Percentiles rank a stretch among this genome's conserved stretches.
These are phyloP conservation scores for Ceratobasidium sp. DNA, from an alignment of 1,284 basidiomycete genomes.

Conservation along the genomic window DNA sequence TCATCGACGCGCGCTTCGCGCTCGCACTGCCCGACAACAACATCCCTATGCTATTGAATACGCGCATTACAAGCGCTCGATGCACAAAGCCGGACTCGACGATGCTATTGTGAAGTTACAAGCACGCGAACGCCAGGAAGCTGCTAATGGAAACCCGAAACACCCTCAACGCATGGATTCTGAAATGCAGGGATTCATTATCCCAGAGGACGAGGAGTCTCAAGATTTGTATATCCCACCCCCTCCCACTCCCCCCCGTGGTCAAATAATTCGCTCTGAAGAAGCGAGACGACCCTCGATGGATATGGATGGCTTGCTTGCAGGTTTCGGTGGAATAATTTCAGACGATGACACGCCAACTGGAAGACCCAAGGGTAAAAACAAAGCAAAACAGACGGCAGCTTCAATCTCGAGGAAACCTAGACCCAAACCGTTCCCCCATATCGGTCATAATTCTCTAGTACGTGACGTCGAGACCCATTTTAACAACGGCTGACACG, in stretches of 20 bases:
- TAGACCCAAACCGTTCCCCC: constrained; percentile 22
- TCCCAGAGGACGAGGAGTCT: constrained; percentile 36
- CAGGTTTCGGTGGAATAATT: constrained; percentile 25
- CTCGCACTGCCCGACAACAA: constrained; percentile 33
- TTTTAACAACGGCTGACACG: no score
- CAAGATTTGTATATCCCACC: constrained; percentile 32
- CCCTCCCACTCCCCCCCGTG: not conserved
- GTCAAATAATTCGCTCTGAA: not conserved
- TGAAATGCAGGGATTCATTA: constrained; percentile 32
- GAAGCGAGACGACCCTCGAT: not conserved
- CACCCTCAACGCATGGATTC: not conserved
- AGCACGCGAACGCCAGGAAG: constrained; percentile 5
- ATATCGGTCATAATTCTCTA: not conserved
- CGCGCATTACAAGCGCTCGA: constrained; percentile 25
- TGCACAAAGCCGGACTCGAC: constrained; percentile 27
- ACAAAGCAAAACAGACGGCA: not conserved
- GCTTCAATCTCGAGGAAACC: not conserved
- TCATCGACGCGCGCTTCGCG: constrained; percentile 22
- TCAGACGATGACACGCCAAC: constrained; percentile 28
- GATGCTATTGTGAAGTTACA: constrained; percentile 29
- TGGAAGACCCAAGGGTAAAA: not conserved
- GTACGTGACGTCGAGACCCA: no score
- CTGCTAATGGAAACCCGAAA: not conserved
- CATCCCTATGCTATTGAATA: constrained; percentile 35
- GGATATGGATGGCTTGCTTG: constrained; percentile 23